Base-by-base conservation (phyloP, 2,329 filamentous ascomycete genomes). In the Botryotinia narcissicola region DNA sequence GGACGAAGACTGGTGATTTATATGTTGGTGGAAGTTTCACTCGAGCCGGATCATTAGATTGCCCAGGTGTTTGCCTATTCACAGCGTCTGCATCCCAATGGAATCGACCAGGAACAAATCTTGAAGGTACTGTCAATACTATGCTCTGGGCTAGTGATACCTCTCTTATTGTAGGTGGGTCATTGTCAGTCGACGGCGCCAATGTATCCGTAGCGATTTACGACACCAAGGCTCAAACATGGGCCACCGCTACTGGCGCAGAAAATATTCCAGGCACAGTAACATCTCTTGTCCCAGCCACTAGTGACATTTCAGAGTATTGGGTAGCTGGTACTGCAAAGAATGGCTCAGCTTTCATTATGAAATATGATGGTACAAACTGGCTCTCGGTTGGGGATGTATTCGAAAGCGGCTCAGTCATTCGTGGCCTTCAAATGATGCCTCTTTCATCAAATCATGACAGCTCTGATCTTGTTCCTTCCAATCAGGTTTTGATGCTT, bases 1-100 rank as follows among this genome's bases (percentile, higher is more conserved):
- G 91, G 72, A 92, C 93, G 0, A 88, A 87, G 72, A 90, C 90
- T 29, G 86, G 87, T 1, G 90, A 96, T 69, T 86, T 99, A 20
- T 99, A 92, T 80, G 92, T 99, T 46, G 95, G 92, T 54, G 96
- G 96, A 46, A 89, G 88, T 16, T 99, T 98, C 80, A 85, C 89
- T n/a, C 89, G 88, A 46, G 96, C 94, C 29, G 96, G 96, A 42
- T 91, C 92, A 7, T 87, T 98, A 44, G 90, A 89, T 60, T 99
- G 96, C 81, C 90, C 92, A 5, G 91, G 89, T 64, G 88, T 99
- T 37, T 99, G 96, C 83, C 85, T 92, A 74, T 97, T 93, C 83
- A 90, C 92, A 80, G 89, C 90, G 3, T 84, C 88, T 12, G 86
- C 87, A 7, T 87, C 87, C 22, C 91, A 95, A 79, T 99, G 95